Evolutionary conservation across 2,329 filamentous ascomycete genomes (phyloP), one percentile per base, ranked within the genome.

Genomic region (Grosmannia huntii): DNA sequence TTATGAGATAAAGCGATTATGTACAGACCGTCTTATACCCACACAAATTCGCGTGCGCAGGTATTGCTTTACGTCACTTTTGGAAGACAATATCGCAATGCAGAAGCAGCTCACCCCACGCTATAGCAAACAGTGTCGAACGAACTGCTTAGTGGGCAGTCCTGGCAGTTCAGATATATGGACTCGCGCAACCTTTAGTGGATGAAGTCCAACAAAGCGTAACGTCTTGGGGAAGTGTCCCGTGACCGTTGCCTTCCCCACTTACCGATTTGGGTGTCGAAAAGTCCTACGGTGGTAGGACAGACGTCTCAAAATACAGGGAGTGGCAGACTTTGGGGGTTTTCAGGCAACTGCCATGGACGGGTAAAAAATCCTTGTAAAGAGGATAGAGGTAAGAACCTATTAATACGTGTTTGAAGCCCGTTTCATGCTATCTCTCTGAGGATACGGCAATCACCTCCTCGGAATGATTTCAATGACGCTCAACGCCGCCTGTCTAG

Each of bases 221-320:
- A 50, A 27, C 44, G 41, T n/a, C 41, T 44, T 25, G 23, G n/a
- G n/a, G 44, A 48, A 50, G 48, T 16, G 48, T 11, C 21, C 48
- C 25, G 51, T 38, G 27, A 38, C 51, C 51, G 51, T 53, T 41
- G n/a, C 31, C 16, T 53, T 53, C 51, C 51, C 51, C 51, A 53
- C 51, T 53, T 53, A 11, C 51, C 51, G 10, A 33, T 53, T 53
- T n/a, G 51, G 51, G 51, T 21, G 21, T 21, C 31, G 50, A 52
- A 53, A 53, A 53, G 51, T 53, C 51, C 51, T 53, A 53, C 51
- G 31, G 25, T 27, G n/a, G 51, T 53, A 53, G 51, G 51, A 53
- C 51, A 27, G 31, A 25, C 27, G 49, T 11, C 9, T 6, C 10
- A n/a, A n/a, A 19, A 19, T 44, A n/a, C 19, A 44, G 41, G 41